phyloP scores from a whole-genome alignment of 768 basidiomycete genomes.

The Boletales sp. region DNA sequence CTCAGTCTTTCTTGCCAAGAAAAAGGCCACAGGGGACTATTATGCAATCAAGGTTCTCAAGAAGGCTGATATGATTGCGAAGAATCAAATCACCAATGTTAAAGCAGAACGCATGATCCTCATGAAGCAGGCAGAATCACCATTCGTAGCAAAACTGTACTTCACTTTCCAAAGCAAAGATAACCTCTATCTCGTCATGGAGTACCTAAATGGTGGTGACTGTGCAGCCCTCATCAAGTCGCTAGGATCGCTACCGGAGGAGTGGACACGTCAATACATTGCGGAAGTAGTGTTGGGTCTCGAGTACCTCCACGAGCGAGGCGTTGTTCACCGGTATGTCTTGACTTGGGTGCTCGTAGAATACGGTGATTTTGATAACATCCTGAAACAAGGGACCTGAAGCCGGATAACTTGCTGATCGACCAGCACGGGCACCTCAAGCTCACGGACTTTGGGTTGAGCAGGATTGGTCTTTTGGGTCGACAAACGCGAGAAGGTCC shows the following conservation, averaged over 20 bases:
- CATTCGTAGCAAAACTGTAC: conserved; percentile 95
- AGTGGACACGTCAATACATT: conserved; percentile 95
- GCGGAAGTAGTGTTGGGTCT: conserved; percentile 94
- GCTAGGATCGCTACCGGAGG: conserved; percentile 88
- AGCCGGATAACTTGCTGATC: conserved; percentile 97
- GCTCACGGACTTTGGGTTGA: conserved; percentile 96
- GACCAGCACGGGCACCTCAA: conserved; percentile 96
- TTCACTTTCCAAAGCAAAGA: conserved; percentile 99
- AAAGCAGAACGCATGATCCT: conserved; percentile 99
- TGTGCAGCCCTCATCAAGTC: conserved; percentile 97
- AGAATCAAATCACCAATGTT: conserved; percentile 99
- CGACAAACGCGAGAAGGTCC: conserved; percentile 82
- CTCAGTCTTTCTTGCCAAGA: conserved; percentile 96
- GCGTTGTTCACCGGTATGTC: conserved; percentile 92
- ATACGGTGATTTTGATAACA: background rate
- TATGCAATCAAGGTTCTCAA: conserved; percentile 99
- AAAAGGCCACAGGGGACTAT: conserved; percentile 97
- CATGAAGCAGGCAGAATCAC: conserved; percentile 98
- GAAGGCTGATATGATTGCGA: conserved; percentile 99
- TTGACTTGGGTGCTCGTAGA: background rate
- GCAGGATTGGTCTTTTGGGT: conserved; percentile 95
- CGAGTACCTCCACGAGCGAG: conserved; percentile 93
- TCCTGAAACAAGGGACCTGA: conserved; percentile 71
- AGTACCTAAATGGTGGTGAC: conserved; percentile 97
- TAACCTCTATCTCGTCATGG: conserved; percentile 98